Base-by-base conservation (phyloP, 2,329 filamentous ascomycete species). In the Fonsecaea multimorphosa region DNA sequence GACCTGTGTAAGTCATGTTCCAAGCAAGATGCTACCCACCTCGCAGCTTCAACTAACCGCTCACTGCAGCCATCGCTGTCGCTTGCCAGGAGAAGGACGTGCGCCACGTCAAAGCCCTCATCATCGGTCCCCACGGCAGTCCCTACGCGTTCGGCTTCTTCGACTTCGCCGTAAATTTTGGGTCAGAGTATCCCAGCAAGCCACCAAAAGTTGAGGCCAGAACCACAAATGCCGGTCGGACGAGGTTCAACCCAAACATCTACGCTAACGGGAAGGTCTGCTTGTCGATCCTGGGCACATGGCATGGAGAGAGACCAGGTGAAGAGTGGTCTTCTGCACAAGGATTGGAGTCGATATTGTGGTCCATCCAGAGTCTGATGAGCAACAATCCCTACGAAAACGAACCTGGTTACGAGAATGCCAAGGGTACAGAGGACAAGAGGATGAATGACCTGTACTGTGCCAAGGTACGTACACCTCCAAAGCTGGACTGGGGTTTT, bases 101-200 rank as follows among this genome's bases (percentile, higher is more conserved):
- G 67, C 90, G 93, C 62, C 90, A 92, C 76, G 89, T 98, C 57
- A 90, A 88, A 75, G 92, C 93, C 56, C 79, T 98, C 69, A 94
- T 98, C 73, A 87, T 98, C 71, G 95, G 95, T 0, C 94, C 95
- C 27, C 92, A 94, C 70, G 93, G 95, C 72, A 96, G 93, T 0
- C 93, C 94, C 0, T 99, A 99, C 78, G 93, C 97, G 78, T 97
- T 96, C 75, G 95, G 95, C 2, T 97, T 97, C 80, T 98, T 96
- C 75, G 93, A 98, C 85, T 93, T 95, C 77, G 66, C 83, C 76
- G 61, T 72, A 31, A 64, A 58, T 29, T 72, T 73, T 49, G 66
- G 65, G 36, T 62, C 64, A 53, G 93, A 97, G 2, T 99, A 99
- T 74, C 95, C 95, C 5, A 86, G 83, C 64, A 86, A 82, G 67